A percentile compares a stretch with the other conserved stretches of the same genome.
phyloP scores from a whole-genome alignment of 352 stramenopile genomes.

The Phytophthora pini region DNA sequence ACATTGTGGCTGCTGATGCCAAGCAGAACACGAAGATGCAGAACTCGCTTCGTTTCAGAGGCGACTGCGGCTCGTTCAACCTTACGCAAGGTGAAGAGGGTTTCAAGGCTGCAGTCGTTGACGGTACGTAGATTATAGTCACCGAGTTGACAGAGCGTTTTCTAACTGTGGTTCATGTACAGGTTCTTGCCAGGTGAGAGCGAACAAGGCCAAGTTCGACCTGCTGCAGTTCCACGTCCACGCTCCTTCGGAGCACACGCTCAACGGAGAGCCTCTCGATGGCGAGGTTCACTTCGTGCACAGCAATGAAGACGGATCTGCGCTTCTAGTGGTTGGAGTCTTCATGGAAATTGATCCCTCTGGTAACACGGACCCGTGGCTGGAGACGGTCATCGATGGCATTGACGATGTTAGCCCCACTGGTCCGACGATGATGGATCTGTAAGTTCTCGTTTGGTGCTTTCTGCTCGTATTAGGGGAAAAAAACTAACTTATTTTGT shows the following conservation, averaged over 20 bases:
- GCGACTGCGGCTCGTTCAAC: constrained; percentile 27
- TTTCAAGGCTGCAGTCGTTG: constrained; percentile 21
- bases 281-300: constrained; percentile 64
- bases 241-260: constrained; percentile 52
- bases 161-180: constrained; percentile 2
- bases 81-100: constrained; percentile 25
- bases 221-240: constrained; percentile 54
- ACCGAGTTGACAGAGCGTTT: not conserved
- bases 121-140: constrained; percentile 8
- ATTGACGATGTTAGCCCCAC: constrained; percentile 32
- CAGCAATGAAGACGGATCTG: constrained; percentile 25
- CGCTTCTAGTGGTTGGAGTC: constrained; percentile 48
- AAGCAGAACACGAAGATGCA: constrained; percentile 3
- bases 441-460: constrained; percentile 20
- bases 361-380: constrained; percentile 36
- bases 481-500: constrained; percentile 6
- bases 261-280: constrained; percentile 44
- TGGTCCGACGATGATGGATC: constrained; percentile 9
- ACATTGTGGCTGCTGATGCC: constrained; percentile 24
- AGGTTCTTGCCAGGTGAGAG: constrained; percentile 23
- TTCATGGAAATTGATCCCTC: constrained; percentile 28
- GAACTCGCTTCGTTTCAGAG: constrained; percentile 27
- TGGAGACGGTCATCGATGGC: constrained; percentile 39
- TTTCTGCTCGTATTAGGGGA: not conserved
- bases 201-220: constrained; percentile 21